phyloP scores from a whole-genome alignment of 164 flowering plant species.

The Sedum album region DNA sequence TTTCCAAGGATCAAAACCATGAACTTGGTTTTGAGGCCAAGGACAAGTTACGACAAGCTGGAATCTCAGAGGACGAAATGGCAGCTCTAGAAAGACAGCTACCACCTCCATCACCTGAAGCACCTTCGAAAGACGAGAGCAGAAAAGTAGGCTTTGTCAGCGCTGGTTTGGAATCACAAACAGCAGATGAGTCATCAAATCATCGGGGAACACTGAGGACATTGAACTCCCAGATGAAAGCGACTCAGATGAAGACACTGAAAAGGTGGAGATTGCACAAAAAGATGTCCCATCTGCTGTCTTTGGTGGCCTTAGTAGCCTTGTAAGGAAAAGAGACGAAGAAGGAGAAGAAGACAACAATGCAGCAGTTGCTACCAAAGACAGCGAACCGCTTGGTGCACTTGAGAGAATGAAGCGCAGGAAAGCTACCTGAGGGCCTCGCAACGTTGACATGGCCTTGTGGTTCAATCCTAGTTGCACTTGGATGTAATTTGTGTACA shows the following conservation, averaged over 20 bases:
- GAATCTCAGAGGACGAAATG: slow-evolving; percentile 88
- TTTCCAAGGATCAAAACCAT: slow-evolving; percentile 77
- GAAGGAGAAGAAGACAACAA: slow-evolving; percentile 26
- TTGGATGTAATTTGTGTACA: background rate
- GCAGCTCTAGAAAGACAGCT: slow-evolving; percentile 82
- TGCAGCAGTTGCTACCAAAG: slow-evolving; percentile 17
- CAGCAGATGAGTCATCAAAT: slow-evolving; percentile 38
- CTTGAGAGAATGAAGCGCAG: background rate
- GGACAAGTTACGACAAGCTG: slow-evolving; percentile 69
- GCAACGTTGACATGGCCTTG: background rate
- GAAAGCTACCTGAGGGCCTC: background rate
- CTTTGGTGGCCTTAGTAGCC: slow-evolving; percentile 54
- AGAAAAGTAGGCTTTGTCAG: slow-evolving; percentile 76
- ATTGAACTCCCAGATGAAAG: slow-evolving; percentile 77
- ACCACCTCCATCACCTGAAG: slow-evolving; percentile 29
- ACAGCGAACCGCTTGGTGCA: background rate
- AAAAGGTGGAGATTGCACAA: slow-evolving; percentile 59
- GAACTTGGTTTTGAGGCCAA: slow-evolving; percentile 63
- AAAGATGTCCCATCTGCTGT: slow-evolving; percentile 79
- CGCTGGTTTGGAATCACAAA: slow-evolving; percentile 62
- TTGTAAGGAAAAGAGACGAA: slow-evolving; percentile 28
- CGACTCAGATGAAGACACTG: slow-evolving; percentile 54
- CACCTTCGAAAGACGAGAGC: slow-evolving; percentile 26
- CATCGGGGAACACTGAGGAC: slow-evolving; percentile 52
- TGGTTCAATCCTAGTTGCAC: background rate